A percentile compares a stretch with the other conserved stretches of the same genome.
Conservation (phyloP, 352 stramenopile genomes). For the Thalassiosira livingstoniorum region DNA sequence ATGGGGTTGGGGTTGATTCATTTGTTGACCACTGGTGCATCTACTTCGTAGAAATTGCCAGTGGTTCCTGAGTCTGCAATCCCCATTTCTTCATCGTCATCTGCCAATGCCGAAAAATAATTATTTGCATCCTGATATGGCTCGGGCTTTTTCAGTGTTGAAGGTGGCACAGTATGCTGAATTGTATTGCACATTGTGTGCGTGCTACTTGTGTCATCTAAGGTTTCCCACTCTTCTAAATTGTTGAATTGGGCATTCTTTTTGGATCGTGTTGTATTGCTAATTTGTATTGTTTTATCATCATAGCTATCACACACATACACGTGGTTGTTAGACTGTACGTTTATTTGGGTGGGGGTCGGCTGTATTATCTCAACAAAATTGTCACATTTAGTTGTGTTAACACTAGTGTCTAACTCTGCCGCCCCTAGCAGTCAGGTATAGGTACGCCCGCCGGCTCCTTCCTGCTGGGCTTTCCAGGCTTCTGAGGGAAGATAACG, state of each 20-base stretch:
- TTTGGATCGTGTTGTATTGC: background rate
- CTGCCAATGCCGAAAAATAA: too few relatives aligned
- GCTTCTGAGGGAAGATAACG: too few relatives aligned
- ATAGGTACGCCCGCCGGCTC: background rate
- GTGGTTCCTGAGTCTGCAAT: conserved; percentile 33
- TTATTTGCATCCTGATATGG: too few relatives aligned
- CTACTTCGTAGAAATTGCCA: conserved; percentile 20
- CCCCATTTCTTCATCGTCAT: background rate
- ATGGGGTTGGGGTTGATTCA: conserved; percentile 3
- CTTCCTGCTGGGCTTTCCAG: background rate
- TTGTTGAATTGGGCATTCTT: background rate
- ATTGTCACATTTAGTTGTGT: background rate
- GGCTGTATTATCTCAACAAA: background rate
- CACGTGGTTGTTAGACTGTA: background rate
- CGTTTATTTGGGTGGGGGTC: background rate
- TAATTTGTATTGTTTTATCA: background rate
- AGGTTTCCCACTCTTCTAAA: background rate
- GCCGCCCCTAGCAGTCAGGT: background rate
- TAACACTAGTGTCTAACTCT: background rate
- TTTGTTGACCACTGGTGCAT: conserved; percentile 22
- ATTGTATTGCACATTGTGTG: background rate
- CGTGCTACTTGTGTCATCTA: background rate
- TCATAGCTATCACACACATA: background rate
- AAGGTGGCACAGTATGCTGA: too few relatives aligned
- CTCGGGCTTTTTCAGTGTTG: too few relatives aligned